These are phyloP conservation scores for Babesia bovis DNA, from an alignment of 169 alveolate genomes.

Conservation along the genomic window DNA sequence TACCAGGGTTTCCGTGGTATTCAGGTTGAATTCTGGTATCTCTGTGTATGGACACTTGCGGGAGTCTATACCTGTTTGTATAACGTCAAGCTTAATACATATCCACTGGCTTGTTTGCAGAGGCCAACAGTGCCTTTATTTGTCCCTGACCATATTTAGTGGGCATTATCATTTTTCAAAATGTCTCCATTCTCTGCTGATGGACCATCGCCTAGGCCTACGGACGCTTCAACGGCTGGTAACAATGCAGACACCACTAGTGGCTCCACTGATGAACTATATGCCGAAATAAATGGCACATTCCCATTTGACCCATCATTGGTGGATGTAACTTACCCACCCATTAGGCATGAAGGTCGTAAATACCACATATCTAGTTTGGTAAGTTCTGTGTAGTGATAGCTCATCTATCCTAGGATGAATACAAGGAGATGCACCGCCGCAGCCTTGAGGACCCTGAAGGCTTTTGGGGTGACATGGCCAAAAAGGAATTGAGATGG, in stretches of 20 bases:
- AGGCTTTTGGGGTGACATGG: slow-evolving; percentile 73
- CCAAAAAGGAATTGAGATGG: slow-evolving; percentile 34
- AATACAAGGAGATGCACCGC: slow-evolving; percentile 68
- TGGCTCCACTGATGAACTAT: slow-evolving; percentile 5
- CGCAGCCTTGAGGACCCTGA: slow-evolving; percentile 73
- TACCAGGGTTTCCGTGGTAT: not conserved
- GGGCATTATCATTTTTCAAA: no score
- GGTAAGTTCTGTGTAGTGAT: slow-evolving; percentile 3
- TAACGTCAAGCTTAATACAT: no score
- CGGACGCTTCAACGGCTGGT: no score
- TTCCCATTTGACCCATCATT: slow-evolving; percentile 29
- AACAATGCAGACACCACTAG: not conserved
- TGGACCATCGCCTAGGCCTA: no score
- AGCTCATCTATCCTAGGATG: slow-evolving; percentile 24
- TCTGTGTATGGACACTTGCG: no score
- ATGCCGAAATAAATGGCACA: slow-evolving; percentile 4
- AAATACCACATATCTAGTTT: slow-evolving; percentile 31
- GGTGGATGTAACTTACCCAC: slow-evolving; percentile 34
- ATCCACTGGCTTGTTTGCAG: no score
- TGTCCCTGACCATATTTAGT: no score
- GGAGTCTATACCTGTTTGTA: no score
- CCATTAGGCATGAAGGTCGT: slow-evolving; percentile 37
- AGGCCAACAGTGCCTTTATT: no score
- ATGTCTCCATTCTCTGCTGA: no score
- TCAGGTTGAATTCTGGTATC: no score